These are phyloP conservation scores for Dittrichia graveolens DNA, from an alignment of 129 eudicot species.

Conservation along the genomic window DNA sequence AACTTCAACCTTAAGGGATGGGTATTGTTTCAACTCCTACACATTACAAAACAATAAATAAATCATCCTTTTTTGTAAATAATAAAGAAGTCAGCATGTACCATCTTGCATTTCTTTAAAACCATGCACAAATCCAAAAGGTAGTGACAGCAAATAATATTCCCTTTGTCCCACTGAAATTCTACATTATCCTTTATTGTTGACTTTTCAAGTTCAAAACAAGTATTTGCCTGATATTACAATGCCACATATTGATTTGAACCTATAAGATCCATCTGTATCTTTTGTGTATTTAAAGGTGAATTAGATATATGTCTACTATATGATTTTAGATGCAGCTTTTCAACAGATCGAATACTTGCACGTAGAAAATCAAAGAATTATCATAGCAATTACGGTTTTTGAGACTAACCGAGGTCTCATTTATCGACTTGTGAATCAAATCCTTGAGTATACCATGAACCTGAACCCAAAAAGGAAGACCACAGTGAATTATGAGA, in stretches of 20 bases:
- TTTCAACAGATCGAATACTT: too few species aligned
- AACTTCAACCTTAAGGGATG: constrained; percentile 87
- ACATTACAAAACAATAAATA: constrained; percentile 15
- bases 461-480: constrained; percentile 54
- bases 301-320: too few species aligned
- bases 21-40: constrained; percentile 92
- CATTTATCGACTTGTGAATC: constrained; percentile 80
- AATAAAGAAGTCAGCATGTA: not conserved
- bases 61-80: not conserved
- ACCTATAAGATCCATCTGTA: too few species aligned
- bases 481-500: not conserved
- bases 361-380: not conserved
- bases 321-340: too few species aligned
- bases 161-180: too few species aligned
- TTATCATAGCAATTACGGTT: not conserved
- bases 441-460: constrained; percentile 85
- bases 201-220: too few species aligned
- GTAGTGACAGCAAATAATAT: too few species aligned
- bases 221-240: too few species aligned
- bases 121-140: too few species aligned
- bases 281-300: too few species aligned
- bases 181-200: too few species aligned
- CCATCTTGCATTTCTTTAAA: not conserved
- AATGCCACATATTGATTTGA: too few species aligned
- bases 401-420: constrained; percentile 63